Evolutionary conservation across 2,329 filamentous ascomycete genomes (phyloP).

Genomic region (Exutisphaerella laricina): DNA sequence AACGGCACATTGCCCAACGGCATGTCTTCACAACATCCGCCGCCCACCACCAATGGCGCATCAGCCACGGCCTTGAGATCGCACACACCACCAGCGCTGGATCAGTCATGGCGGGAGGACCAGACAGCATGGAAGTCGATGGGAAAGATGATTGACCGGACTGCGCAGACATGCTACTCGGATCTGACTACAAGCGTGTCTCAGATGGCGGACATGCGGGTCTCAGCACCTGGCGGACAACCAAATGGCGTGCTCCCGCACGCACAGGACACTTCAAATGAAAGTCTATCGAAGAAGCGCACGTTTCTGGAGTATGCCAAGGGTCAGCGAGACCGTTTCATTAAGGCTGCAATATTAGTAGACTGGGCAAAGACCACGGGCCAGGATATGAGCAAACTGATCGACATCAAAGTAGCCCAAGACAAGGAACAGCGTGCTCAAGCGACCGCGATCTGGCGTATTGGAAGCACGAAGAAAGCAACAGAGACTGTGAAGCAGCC

Average conservation of each 20-base stretch:
- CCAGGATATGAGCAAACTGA: conserved; percentile 74
- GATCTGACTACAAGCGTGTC: conserved; percentile 65
- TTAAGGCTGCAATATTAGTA: conserved; percentile 84
- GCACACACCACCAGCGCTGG: conserved; percentile 45
- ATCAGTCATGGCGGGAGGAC: conserved; percentile 58
- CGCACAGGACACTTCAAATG: conserved; percentile 50
- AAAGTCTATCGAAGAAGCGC: conserved; percentile 71
- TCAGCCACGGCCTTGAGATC: conserved; percentile 5
- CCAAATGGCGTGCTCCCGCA: conserved; percentile 37
- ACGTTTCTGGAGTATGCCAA: conserved; percentile 71
- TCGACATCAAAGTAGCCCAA: conserved; percentile 77
- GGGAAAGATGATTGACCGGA: conserved; percentile 65
- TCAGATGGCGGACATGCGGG: conserved; percentile 60
- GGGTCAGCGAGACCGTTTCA: conserved; percentile 76
- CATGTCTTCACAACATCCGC: conserved; percentile 7
- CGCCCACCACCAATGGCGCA: conserved; percentile 17
- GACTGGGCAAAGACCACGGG: conserved; percentile 77
- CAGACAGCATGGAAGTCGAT: conserved; percentile 67
- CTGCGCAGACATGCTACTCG: conserved; percentile 79
- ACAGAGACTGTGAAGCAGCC: conserved; percentile 69
- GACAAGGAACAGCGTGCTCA: conserved; percentile 39
- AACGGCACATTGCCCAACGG: conserved; percentile 19
- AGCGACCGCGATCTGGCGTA: conserved; percentile 20
- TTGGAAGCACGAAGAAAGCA: conserved; percentile 61
- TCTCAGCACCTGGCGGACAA: conserved; percentile 44